These are phyloP conservation scores for Lunasporangiospora selenospora DNA, from an alignment of 192 early-diverging fungal genomes.

Conservation along the genomic window DNA sequence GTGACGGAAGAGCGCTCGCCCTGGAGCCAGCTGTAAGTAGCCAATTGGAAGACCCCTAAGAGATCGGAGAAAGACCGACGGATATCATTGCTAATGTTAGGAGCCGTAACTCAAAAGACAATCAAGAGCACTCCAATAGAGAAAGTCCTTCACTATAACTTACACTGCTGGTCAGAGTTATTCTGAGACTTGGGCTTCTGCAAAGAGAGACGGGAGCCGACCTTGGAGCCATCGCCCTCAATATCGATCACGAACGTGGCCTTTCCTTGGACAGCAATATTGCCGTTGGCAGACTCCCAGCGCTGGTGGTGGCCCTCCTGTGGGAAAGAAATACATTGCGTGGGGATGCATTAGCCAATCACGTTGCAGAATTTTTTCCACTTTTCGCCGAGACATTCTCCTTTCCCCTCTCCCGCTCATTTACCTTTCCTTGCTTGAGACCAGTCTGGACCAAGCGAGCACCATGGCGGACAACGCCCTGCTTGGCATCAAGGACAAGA, in stretches of 20 bases:
- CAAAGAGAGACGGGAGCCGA: constrained; percentile 36
- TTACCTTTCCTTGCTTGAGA: constrained; percentile 36
- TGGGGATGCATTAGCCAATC: no score
- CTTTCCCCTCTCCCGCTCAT: neutral
- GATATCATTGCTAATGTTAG: no score
- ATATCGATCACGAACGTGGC: constrained; percentile 39
- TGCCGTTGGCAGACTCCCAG: constrained; percentile 36
- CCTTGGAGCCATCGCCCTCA: constrained; percentile 38
- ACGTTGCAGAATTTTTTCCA: neutral
- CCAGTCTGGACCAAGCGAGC: constrained; percentile 32
- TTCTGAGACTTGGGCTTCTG: constrained; percentile 47
- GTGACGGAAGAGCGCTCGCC: constrained; percentile 7
- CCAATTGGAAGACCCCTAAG: constrained; percentile 30
- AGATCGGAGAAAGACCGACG: neutral
- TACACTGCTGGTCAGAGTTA: constrained; percentile 41
- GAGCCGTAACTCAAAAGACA: no score
- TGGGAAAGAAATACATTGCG: no score
- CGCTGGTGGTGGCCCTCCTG: constrained; percentile 43
- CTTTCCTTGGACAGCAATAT: constrained; percentile 37
- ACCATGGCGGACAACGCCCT: constrained; percentile 40
- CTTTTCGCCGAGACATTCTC: neutral
- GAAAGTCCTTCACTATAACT: no score
- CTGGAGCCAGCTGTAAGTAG: constrained; percentile 26
- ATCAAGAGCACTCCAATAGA: no score
- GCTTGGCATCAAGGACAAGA: constrained; percentile 41